Conservation (phyloP, 345 rosid species). For the Alliaria petiolata region DNA sequence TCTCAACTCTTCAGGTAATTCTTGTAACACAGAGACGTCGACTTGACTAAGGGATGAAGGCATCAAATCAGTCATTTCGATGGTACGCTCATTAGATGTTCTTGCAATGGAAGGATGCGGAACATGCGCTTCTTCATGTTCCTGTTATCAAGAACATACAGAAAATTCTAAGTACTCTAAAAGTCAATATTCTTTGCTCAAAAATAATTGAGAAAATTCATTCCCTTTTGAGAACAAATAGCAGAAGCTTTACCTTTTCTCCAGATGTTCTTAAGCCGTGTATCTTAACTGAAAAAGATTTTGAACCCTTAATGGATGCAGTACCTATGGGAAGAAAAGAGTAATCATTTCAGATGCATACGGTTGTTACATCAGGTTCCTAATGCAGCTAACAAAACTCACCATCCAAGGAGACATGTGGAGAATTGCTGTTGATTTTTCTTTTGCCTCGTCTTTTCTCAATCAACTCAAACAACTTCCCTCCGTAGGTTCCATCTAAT, state of each 20-base stretch:
- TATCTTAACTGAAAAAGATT: conserved; percentile 28
- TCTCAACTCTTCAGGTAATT: conserved; percentile 80
- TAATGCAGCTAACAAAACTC: conserved; percentile 17
- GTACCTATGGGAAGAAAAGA: background rate
- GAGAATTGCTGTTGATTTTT: conserved; percentile 22
- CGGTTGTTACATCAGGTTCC: background rate
- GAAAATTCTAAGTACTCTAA: background rate
- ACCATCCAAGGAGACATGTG: conserved; percentile 36
- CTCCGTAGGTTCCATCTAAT: conserved; percentile 76
- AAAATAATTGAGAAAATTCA: background rate
- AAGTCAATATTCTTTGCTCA: background rate
- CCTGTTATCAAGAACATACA: conserved; percentile 13
- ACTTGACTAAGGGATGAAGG: conserved; percentile 84
- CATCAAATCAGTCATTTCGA: conserved; percentile 48
- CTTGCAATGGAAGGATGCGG: conserved; percentile 12
- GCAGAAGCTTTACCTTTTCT: conserved; percentile 47
- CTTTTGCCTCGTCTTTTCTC: conserved; percentile 45
- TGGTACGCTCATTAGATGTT: conserved; percentile 30
- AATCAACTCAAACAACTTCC: conserved; percentile 58
- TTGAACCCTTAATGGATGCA: conserved; percentile 17
- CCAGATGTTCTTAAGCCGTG: conserved; percentile 12
- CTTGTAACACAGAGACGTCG: conserved; percentile 67
- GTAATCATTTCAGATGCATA: background rate
- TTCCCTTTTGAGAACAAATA: background rate
- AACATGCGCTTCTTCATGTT: background rate